phyloP scores from a whole-genome alignment of 1,284 basidiomycete species.

The Kwoniella shivajii region DNA sequence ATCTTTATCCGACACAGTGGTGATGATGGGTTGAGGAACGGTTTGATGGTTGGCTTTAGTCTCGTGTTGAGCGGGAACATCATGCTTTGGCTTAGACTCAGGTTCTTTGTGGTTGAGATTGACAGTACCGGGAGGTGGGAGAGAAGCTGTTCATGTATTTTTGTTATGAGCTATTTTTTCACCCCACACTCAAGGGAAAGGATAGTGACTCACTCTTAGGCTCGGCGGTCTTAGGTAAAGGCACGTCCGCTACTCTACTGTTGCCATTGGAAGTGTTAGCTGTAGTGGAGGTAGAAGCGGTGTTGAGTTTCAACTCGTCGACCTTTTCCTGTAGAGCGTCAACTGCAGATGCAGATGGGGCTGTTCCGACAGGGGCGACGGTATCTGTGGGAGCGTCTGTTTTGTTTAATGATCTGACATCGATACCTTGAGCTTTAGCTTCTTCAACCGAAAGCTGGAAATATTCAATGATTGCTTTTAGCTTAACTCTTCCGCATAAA shows the following conservation, averaged over 20 bases:
- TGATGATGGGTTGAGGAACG: slow-evolving; percentile 45
- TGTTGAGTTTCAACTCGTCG: slow-evolving; percentile 35
- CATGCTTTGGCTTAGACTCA: slow-evolving; percentile 24
- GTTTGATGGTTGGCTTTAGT: slow-evolving; percentile 39
- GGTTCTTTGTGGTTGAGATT: slow-evolving; percentile 16
- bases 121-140: slow-evolving; percentile 14
- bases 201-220: slow-evolving; percentile 27
- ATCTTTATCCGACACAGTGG: slow-evolving; percentile 33
- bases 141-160: slow-evolving; percentile 12
- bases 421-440: slow-evolving; percentile 48
- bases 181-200: not conserved
- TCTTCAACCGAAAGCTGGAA: slow-evolving; percentile 47
- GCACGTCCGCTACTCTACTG: slow-evolving; percentile 16
- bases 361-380: slow-evolving; percentile 28
- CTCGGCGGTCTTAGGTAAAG: slow-evolving; percentile 22
- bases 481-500: no score
- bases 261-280: slow-evolving; percentile 7
- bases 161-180: not conserved
- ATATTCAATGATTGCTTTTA: no score
- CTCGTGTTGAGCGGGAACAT: slow-evolving; percentile 46
- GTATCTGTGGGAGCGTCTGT: slow-evolving; percentile 36
- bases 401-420: slow-evolving; percentile 36
- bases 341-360: slow-evolving; percentile 39
- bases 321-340: slow-evolving; percentile 43
- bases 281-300: slow-evolving; percentile 1